Evolutionary conservation across 768 basidiomycete species (phyloP).

Genomic region (Auricularia sp.): DNA sequence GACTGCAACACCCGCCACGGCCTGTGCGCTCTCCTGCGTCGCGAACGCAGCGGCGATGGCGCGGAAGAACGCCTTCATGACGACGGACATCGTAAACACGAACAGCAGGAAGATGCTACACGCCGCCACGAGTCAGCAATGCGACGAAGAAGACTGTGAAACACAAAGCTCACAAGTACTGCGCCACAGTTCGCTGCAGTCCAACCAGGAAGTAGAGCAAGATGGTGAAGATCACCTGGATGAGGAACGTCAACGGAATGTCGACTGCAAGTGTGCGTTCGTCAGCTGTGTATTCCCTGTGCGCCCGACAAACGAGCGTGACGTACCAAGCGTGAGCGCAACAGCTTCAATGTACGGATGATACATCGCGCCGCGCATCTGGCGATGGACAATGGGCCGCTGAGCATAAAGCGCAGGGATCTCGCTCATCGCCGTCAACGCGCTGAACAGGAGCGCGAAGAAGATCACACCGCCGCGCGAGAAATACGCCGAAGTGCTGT

Average conservation of each 20-base stretch:
- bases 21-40: slow-evolving; percentile 51
- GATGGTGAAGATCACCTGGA: slow-evolving; percentile 34
- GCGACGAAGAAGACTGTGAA: not conserved
- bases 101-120: slow-evolving; percentile 63
- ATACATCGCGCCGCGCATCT: slow-evolving; percentile 53
- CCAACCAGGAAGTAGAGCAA: slow-evolving; percentile 54
- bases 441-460: slow-evolving; percentile 48
- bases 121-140: slow-evolving; percentile 21
- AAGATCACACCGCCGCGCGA: slow-evolving; percentile 72
- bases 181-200: slow-evolving; percentile 22
- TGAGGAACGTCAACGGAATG: slow-evolving; percentile 41
- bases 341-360: slow-evolving; percentile 51
- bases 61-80: slow-evolving; percentile 82
- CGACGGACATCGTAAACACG: slow-evolving; percentile 42
- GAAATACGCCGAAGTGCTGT: slow-evolving; percentile 53
- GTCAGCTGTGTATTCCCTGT: not conserved
- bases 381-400: slow-evolving; percentile 49
- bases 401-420: slow-evolving; percentile 48
- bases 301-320: not conserved
- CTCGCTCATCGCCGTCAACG: slow-evolving; percentile 34
- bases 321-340: slow-evolving; percentile 43
- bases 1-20: slow-evolving; percentile 43
- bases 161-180: not conserved
- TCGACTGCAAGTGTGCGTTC: not conserved
- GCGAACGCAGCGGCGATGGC: slow-evolving; percentile 54